Conservation (phyloP, 139 green algal species). For the Micractinium sp. region DNA sequence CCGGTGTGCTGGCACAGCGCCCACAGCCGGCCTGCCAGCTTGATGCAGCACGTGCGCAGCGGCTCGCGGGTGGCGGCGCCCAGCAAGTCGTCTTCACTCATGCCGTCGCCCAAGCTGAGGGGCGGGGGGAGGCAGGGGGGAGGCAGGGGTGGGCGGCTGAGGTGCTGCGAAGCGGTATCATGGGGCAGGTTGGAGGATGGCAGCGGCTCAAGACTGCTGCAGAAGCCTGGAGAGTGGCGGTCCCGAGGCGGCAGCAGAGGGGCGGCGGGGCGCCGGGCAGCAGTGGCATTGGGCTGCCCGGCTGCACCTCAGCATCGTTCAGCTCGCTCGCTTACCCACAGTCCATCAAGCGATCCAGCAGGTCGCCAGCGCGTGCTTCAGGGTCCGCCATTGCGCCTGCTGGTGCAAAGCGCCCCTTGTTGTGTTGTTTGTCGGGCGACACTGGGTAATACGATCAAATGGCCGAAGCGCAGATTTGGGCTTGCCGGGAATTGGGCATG, state of each 20-base stretch:
- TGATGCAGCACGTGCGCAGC: constrained; percentile 38
- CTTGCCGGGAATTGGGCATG: no score
- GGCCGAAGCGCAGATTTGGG: no score
- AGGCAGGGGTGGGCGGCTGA: background rate
- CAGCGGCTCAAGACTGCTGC: background rate
- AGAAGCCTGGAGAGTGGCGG: background rate
- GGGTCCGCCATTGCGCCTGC: background rate
- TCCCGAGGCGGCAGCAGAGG: background rate
- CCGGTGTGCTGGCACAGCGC: background rate
- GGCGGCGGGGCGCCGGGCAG: background rate
- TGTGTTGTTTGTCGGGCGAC: no score
- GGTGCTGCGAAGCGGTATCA: background rate
- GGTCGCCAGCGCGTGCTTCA: constrained; percentile 14
- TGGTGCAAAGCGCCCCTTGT: background rate
- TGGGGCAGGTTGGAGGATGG: background rate
- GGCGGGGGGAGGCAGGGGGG: no score
- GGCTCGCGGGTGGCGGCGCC: constrained; percentile 20
- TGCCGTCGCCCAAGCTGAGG: constrained; percentile 38
- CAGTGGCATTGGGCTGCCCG: background rate
- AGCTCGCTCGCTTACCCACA: constrained; percentile 7
- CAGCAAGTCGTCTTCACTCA: constrained; percentile 46
- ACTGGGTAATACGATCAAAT: no score
- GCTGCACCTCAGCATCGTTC: background rate
- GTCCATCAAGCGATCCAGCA: constrained; percentile 35
- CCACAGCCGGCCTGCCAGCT: constrained; percentile 38